phyloP scores from a whole-genome alignment of 768 basidiomycete genomes.

The Ramaria sp. region DNA sequence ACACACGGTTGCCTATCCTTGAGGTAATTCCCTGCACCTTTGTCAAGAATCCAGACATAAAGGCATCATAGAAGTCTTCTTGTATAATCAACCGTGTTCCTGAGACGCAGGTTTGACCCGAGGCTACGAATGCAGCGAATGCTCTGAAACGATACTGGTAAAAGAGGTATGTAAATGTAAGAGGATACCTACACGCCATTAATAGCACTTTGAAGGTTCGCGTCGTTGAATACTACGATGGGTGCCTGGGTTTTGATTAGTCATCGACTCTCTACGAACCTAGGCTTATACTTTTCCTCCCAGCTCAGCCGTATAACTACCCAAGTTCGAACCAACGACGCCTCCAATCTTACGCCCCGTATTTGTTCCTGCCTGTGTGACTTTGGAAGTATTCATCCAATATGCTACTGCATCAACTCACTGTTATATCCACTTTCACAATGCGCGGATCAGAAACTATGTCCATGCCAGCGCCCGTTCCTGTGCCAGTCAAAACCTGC shows the following conservation, averaged over 20 bases:
- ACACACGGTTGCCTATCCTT: constrained; percentile 74
- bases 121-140: constrained; percentile 74
- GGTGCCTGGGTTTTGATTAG: constrained; percentile 44
- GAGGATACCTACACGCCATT: constrained; percentile 42
- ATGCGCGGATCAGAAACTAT: constrained; percentile 56
- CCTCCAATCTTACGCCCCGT: constrained; percentile 68
- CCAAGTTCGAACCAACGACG: constrained; percentile 64
- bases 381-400: neutral
- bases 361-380: constrained; percentile 55
- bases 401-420: constrained; percentile 22
- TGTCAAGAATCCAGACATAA: constrained; percentile 48
- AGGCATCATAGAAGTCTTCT: constrained; percentile 53
- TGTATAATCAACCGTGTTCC: constrained; percentile 78
- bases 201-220: constrained; percentile 60
- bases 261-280: neutral
- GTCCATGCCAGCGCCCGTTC: constrained; percentile 49
- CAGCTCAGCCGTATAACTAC: constrained; percentile 70
- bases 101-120: constrained; percentile 87
- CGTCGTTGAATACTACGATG: constrained; percentile 69
- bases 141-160: constrained; percentile 22
- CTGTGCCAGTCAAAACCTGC: constrained; percentile 64
- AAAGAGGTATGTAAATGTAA: neutral
- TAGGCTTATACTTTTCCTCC: constrained; percentile 57
- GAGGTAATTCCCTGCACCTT: constrained; percentile 51
- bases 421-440: constrained; percentile 79